Evolutionary conservation across 2,329 filamentous ascomycete genomes (phyloP), one percentile per base, ranked within the genome.

Genomic region (Trichoderma semiorbis): DNA sequence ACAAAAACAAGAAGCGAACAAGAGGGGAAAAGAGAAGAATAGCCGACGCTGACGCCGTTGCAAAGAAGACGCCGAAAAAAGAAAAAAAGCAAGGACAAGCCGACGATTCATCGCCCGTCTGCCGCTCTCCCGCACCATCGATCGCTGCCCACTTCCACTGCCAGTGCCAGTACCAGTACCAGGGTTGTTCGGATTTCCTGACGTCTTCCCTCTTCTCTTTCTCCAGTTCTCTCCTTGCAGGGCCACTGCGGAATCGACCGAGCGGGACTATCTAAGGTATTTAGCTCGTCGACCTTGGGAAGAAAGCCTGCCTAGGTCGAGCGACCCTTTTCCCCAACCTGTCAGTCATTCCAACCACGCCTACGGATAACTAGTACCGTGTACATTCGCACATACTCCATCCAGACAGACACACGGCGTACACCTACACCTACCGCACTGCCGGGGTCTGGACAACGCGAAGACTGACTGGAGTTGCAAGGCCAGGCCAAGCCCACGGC

Each of bases 381-480:
- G 34, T 60, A 60, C 65, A 60, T 24, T 43, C 65, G 36, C 62
- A 47, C 65, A 68, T 47, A 66, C 43, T 53, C 16, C 36, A 18
- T 43, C 24, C 55, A 34, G 55, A 60, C 55, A 32, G 55, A 34
- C 26, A 58, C 55, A 28, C 28, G 24, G 28, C 53, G 24, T 57
- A 58, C 39, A 47, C 66, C 7, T 62, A 34, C 67, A 47, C 66
- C 24, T 62, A 34, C 67, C 67, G 55, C 68, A 43, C 68, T 70
- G 68, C 68, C 68, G 58, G 68, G 68, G 68, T 64, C 68, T 70
- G 60, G 43, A 70, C 47, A 32, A 26, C 43, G 58, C 65, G 32
- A 68, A 32, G 16, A 36, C 34, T 36, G 34, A 36, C 11, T 36
- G 34, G 10, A 68, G 65, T 60, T 60, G 18, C 65, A 32, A 58